These are phyloP conservation scores for Paxillus ammoniavirescens DNA, from an alignment of 768 basidiomycete species.

Conservation along the genomic window DNA sequence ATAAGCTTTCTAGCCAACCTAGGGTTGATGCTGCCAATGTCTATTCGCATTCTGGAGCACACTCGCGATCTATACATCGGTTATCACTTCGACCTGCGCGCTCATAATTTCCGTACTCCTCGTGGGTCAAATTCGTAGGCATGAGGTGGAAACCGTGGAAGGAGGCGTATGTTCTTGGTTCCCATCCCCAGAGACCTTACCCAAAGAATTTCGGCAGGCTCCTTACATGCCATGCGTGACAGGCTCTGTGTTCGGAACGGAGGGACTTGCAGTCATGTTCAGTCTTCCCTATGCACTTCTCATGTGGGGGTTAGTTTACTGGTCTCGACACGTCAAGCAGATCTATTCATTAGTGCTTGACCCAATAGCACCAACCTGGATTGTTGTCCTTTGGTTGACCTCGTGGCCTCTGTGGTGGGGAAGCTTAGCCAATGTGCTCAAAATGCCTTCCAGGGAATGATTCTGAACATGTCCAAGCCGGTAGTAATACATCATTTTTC, in stretches of 20 bases:
- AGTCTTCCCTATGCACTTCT: slow-evolving; percentile 31
- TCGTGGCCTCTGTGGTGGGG: background rate
- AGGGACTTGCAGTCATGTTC: slow-evolving; percentile 31
- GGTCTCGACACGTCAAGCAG: background rate
- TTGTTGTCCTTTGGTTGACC: background rate
- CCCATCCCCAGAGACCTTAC: background rate
- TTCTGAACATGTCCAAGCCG: background rate
- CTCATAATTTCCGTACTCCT: background rate
- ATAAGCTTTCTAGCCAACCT: background rate
- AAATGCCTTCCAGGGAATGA: background rate
- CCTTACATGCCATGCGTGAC: slow-evolving; percentile 19
- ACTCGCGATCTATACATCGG: background rate
- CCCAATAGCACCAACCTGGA: background rate
- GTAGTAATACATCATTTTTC: background rate
- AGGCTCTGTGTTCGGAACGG: slow-evolving; percentile 18
- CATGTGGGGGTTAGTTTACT: slow-evolving; percentile 26
- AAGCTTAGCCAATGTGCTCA: background rate
- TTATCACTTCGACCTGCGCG: background rate
- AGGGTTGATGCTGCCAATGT: background rate
- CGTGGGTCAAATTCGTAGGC: slow-evolving; percentile 12
- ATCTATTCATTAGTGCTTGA: background rate
- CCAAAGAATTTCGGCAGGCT: slow-evolving; percentile 9
- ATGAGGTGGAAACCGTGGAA: slow-evolving; percentile 13
- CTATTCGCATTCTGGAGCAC: background rate
- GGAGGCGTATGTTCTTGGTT: background rate